Conservation (phyloP, 768 basidiomycete genomes). For the Termitomyces sp. region DNA sequence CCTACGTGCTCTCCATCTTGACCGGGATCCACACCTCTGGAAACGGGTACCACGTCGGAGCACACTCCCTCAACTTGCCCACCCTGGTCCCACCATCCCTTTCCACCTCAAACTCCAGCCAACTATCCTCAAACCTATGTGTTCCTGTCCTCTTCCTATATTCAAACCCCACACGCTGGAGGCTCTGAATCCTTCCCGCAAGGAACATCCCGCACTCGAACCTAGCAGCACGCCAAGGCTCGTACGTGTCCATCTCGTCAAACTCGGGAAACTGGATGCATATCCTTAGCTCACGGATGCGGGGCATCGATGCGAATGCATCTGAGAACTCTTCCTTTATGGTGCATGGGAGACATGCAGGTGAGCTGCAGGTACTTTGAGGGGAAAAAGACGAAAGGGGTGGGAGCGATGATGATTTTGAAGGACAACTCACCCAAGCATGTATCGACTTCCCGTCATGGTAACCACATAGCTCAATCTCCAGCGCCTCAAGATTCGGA, state of each 20-base stretch:
- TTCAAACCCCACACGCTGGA: conserved; percentile 32
- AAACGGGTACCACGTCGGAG: conserved; percentile 33
- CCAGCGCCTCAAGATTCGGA: conserved; percentile 29
- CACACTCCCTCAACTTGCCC: conserved; percentile 23
- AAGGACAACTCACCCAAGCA: conserved; percentile 29
- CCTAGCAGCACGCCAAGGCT: conserved; percentile 27
- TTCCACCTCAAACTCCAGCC: conserved; percentile 33
- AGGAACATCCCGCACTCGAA: conserved; percentile 29
- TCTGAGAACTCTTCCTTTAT: conserved; percentile 27
- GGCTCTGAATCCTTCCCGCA: conserved; percentile 22
- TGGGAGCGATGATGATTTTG: not conserved
- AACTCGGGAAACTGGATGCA: conserved; percentile 33
- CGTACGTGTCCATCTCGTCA: conserved; percentile 25
- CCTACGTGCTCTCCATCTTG: not conserved
- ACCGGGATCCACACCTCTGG: conserved; percentile 33
- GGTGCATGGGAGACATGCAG: not conserved
- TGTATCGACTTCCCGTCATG: conserved; percentile 31
- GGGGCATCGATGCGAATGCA: conserved; percentile 20
- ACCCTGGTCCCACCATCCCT: conserved; percentile 13
- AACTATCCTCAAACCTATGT: conserved; percentile 34
- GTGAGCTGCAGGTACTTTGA: conserved; percentile 4
- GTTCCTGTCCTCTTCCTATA: conserved; percentile 33
- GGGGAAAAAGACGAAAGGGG: not conserved
- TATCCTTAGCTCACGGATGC: conserved; percentile 24
- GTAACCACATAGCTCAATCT: conserved; percentile 38